Base-by-base conservation (phyloP, 257 asterid species). In the Solanum sitiens region DNA sequence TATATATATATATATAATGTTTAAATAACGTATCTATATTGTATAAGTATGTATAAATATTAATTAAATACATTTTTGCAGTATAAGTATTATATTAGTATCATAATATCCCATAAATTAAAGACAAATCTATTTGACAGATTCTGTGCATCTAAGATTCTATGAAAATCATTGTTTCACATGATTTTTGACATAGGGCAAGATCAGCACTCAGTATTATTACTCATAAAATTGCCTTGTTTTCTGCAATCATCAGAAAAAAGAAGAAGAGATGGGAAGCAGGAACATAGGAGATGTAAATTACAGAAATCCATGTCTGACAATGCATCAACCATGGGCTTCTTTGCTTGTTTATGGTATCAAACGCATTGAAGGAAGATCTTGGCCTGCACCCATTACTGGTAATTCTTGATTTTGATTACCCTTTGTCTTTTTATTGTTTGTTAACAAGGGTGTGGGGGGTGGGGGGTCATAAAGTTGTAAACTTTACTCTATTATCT, bases 271-370 rank as follows among this genome's bases (percentile, higher is more conserved):
- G 88, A 93, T 94, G 95, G 93, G 92, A 35, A 91, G 92, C 80
- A 89, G 92, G 75, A 72, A 86, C 15, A 89, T 91, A 44, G 42
- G 85, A 15, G 90, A 87, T 12, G 88, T 91, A 35, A 95, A 91
- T 76, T 95, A 94, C 84, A 93, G 91, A 87, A 96, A 95, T 90
- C 98, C 99, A 82, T 96, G 99, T 89, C 91, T 96, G 16, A 96
- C 99, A 37, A 94, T 96, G 99, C 99, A 96, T 92, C 99, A 96
- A 90, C 99, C 99, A 32, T 96, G 99, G 99, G 99, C 99, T 86
- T 95, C 98, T 91, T 86, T 96, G 86, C 98, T 96, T 84, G 97
- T 96, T 75, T 65, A 94, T 87, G 99, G 98, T 86, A 96, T 96
- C 89, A 96, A 96, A 87, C 98, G 99, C 85, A 91, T 96, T 86